Base-by-base conservation (phyloP, 2,329 filamentous ascomycete genomes). In the Arachnopeziza araneosa region DNA sequence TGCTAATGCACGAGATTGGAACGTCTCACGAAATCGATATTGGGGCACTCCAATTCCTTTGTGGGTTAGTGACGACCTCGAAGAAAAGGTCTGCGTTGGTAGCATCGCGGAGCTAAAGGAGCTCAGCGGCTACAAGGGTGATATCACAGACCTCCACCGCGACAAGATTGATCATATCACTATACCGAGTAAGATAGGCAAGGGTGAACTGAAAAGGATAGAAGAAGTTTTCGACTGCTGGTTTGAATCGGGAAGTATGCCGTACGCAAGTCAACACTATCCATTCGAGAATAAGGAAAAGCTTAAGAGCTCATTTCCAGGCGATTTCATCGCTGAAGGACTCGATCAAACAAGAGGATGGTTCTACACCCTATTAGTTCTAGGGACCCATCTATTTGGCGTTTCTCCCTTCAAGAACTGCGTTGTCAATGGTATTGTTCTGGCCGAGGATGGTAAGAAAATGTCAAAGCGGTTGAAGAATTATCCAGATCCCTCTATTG, bases 401-500 rank as follows among this genome's bases (percentile, higher is more conserved):
- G 83, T 85, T 44, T 85, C 92, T 1, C 92, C 93, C 0, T 97
- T 96, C 81, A 87, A 95, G 77, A 97, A 96, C 73, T 96, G 91
- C 69, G 90, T 97, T n/a, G 92, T 96, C 63, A 97, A 96, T 71
- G 93, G 93, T 55, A 95, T 96, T 64, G 92, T 97, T 4, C 82
- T 97, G 50, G 93, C 93, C 0, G 92, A 96, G 73, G 91, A 96
- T 70, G 93, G 93, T 59, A 97, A 96, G 80, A 98, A 98, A 80
- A 98, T 98, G 93, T 96, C 92, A 7, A 98, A 98, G 77, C 86
- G 93, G 57, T 80, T 96, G 60, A 96, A 97, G 79, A 98, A 98
- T 76, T 98, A 96, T 74, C 93, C 93, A 0, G 92, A 96, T 70
- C 93, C 93, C 12, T 79, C 79, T 59, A 78, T 91, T 56, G 85